Evolutionary conservation across 306 rosid genomes (phyloP), one percentile per base, ranked within the genome.

Genomic region (Cicer pinnatifidum): DNA sequence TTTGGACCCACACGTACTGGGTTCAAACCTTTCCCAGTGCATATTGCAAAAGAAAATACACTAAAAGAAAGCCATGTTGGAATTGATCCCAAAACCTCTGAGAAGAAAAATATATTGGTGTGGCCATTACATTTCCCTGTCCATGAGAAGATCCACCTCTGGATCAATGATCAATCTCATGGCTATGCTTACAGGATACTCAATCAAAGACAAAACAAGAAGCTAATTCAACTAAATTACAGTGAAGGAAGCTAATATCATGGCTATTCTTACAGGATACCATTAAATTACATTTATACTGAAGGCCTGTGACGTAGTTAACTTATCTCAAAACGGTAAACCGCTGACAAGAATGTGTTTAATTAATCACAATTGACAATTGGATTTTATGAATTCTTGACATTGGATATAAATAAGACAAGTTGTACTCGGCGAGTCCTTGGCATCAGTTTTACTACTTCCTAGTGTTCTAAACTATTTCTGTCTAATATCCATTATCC

Each of bases 241-340:
- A 17, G 19, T 61, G 10, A 71, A 56, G 13, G 62, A 56, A 56
- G 62, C 15, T 23, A 20, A 23, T 20, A 39, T 23, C 11, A 20
- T 20, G 15, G 1, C 39, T 23, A 57, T 1, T 56, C 40, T 11
- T 57, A 57, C 15, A 5, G 6, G 17, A 28, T 58, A 58, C 17
- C 65, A 40, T 28, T 58, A 33, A 6, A 28, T 58, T 58, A 58
- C 17, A 58, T 62, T 45, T 23, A 43, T 62, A 54, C 8, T 20
- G 5, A 23, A 28, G 20, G 23, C 58, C 23, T 11, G 12, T 69
- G 3, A 20, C 10, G 3, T 46, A 9, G 79, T 35, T 38, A 54
- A 72, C 54, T 11, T 11, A 61, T 56, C 51, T 67, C 39, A 38
- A 47, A 52, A 67, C 63, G 40, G 12, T 15, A 80, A 67, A 67